phyloP scores from a whole-genome alignment of 2,329 filamentous ascomycete genomes.

The Cordyceps sp. region DNA sequence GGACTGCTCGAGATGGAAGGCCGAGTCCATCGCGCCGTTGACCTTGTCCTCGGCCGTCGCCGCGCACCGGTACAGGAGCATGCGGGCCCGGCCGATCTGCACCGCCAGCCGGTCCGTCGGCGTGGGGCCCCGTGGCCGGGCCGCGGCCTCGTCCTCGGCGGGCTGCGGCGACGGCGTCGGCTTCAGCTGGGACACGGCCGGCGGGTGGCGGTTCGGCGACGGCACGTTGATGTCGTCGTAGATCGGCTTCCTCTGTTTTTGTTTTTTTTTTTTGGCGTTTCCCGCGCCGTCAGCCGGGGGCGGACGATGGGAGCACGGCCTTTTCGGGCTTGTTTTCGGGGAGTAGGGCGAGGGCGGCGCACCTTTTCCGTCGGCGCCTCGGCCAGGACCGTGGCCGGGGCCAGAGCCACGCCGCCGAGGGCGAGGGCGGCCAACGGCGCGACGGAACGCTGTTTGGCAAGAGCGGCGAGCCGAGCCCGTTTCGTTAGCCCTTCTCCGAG shows the following conservation, averaged over 20 bases:
- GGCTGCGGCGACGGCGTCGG: conserved; percentile 10
- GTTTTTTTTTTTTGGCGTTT: background rate
- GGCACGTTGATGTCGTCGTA: conserved; percentile 53
- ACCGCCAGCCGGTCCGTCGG: conserved; percentile 79
- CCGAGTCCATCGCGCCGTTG: conserved; percentile 65
- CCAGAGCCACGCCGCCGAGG: conserved; percentile 29
- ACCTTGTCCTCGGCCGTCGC: conserved; percentile 63
- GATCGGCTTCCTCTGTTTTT: conserved; percentile 47
- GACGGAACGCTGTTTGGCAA: conserved; percentile 31
- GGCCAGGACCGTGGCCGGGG: conserved; percentile 30
- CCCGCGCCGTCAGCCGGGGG: background rate
- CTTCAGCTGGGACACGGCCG: conserved; percentile 12
- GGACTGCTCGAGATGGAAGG: conserved; percentile 71
- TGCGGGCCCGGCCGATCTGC: conserved; percentile 63
- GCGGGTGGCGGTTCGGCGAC: conserved; percentile 3
- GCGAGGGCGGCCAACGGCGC: conserved; percentile 37
- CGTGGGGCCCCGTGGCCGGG: conserved; percentile 39
- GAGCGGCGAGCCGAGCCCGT: too few species aligned
- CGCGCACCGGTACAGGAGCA: conserved; percentile 65
- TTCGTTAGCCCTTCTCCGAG: background rate
- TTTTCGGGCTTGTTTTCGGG: background rate
- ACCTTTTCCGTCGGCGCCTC: conserved; percentile 28
- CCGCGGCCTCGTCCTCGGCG: conserved; percentile 17
- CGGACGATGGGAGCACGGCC: background rate
- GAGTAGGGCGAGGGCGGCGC: conserved; percentile 1